A percentile compares a stretch with the other conserved stretches of the same genome.
Conservation (phyloP, 202 grass and related monocot genomes). For the Zoysia matrella region DNA sequence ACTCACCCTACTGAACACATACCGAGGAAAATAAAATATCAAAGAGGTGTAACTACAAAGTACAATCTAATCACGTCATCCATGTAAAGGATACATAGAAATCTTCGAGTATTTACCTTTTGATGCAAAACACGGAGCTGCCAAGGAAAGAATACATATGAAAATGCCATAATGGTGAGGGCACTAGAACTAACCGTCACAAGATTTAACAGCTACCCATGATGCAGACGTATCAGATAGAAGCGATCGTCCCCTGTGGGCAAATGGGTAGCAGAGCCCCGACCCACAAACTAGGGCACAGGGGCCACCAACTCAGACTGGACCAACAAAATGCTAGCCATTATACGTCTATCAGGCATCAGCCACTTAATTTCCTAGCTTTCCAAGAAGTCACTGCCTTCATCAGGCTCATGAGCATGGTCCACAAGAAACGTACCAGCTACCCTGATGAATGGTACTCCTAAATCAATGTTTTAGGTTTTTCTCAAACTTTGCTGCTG, state of each 20-base stretch:
- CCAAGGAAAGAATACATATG: constrained; percentile 40
- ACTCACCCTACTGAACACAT: constrained; percentile 38
- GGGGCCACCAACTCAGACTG: neutral
- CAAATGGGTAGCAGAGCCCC: too few relatives aligned
- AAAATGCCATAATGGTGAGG: constrained; percentile 31
- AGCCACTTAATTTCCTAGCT: constrained; percentile 45
- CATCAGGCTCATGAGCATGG: constrained; percentile 48
- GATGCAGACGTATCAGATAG: constrained; percentile 40
- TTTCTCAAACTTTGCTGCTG: constrained; percentile 37
- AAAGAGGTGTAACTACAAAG: constrained; percentile 40
- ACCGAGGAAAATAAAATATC: constrained; percentile 43
- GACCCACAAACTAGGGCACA: too few relatives aligned
- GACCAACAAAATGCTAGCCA: constrained; percentile 54
- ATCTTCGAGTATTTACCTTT: constrained; percentile 38
- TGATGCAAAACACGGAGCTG: constrained; percentile 37
- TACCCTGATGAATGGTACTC: constrained; percentile 41
- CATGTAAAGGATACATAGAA: constrained; percentile 39
- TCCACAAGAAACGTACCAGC: constrained; percentile 46
- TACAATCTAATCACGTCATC: constrained; percentile 52
- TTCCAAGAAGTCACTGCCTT: constrained; percentile 60
- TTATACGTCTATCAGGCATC: constrained; percentile 56
- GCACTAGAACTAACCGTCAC: constrained; percentile 31
- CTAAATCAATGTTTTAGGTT: constrained; percentile 21
- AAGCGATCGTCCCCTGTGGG: constrained; percentile 2
- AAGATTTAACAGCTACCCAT: constrained; percentile 38